Evolutionary conservation across 1,284 basidiomycete species (phyloP).

Genomic region (Apiotrichum gamsii): DNA sequence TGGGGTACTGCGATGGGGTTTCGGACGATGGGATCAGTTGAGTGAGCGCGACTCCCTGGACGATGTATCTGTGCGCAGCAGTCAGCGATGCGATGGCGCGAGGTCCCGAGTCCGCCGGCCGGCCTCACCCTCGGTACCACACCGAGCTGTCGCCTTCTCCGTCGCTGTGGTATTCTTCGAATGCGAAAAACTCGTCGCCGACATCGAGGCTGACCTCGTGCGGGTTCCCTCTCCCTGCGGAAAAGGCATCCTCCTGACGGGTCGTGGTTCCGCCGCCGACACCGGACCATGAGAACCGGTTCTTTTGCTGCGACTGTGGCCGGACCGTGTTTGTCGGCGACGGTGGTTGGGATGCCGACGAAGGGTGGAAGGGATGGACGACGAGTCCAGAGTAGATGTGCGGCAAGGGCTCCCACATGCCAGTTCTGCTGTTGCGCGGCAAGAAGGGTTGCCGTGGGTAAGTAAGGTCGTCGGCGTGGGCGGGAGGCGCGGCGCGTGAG

Average conservation of each 20-base stretch:
- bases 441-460: no score
- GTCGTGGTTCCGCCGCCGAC: no score
- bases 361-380: slow-evolving; percentile 37
- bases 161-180: slow-evolving; percentile 65
- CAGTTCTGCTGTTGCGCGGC: slow-evolving; percentile 11
- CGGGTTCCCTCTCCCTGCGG: slow-evolving; percentile 24
- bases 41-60: slow-evolving; percentile 69
- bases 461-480: no score
- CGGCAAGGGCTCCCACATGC: slow-evolving; percentile 40
- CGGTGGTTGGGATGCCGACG: slow-evolving; percentile 20
- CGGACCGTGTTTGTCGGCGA: slow-evolving; percentile 12
- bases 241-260: slow-evolving; percentile 10
- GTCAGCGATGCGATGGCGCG: background rate
- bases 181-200: slow-evolving; percentile 94
- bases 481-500: no score
- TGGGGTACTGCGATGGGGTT: slow-evolving; percentile 17
- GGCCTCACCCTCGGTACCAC: slow-evolving; percentile 71
- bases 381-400: slow-evolving; percentile 42
- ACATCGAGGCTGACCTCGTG: slow-evolving; percentile 52
- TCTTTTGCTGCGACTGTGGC: slow-evolving; percentile 11
- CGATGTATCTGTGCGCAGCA: slow-evolving; percentile 64
- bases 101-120: background rate
- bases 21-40: slow-evolving; percentile 43
- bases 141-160: slow-evolving; percentile 56
- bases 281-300: slow-evolving; percentile 32